Evolutionary conservation across 83 land plant species (phyloP), one percentile per base, ranked within the genome.

Genomic region (Thuja plicata): DNA sequence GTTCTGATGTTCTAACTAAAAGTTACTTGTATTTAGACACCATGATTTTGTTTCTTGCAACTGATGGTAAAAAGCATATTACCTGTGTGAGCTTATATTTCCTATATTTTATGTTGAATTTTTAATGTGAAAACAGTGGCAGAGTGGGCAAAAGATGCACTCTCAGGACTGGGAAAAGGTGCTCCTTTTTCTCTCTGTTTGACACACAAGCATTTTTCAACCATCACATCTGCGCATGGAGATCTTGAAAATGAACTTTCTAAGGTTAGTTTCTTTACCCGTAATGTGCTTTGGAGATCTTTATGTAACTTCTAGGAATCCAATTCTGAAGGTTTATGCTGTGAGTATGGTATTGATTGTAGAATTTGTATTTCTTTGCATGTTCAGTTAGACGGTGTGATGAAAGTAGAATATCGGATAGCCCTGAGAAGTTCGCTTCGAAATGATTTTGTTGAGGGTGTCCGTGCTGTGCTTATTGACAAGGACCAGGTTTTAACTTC

Each of bases 381-480:
- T 88, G n/a, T 91, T 40, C 96, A 98, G 99, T 91, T 98, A 86
- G 94, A 81, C 87, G 99, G 95, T 2, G 99, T 98, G 19, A 96
- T 98, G 99, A 97, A 92, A 88, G 88, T 90, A 77, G 99, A 98
- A 90, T 98, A 94, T 88, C 95, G 98, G 21, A 94, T 98, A 13
- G 99, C 99, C 40, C 85, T 96, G 17, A 92, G 98, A 70, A 92
- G 94, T 70, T 87, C 97, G 32, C 86, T 94, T 32, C 91, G 99
- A 40, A 86, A 90, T 92, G 99, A 98, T 92, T 98, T 98, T 91
- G 88, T 94, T 90, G 99, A 98, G 93, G 99, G 99, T 87, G 99
- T 98, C 50, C 96, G 99, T 19, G 99, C 99, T 79, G 99, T 98
- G 54, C 92, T 98, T 84, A 92, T 97, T 46, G 99, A 98, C 90